Base-by-base conservation (phyloP, 495 filamentous ascomycete genomes). In the Neurospora discreta region DNA sequence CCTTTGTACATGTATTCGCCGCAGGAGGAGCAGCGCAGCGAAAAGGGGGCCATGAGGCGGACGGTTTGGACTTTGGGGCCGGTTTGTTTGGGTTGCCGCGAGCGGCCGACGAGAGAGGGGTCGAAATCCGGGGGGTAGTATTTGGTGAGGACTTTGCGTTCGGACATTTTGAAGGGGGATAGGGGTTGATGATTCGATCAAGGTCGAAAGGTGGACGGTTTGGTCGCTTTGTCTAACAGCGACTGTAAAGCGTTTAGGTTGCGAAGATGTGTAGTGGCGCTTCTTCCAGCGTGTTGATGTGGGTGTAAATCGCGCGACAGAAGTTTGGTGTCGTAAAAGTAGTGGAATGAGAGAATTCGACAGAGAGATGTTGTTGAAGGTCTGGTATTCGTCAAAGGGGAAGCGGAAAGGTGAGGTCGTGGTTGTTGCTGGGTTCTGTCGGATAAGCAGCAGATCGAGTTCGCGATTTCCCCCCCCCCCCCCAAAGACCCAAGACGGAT, bases 41-140 rank as follows among this genome's bases (percentile, higher is more conserved):
- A 81, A 69, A 98, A 99, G 72, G 96, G 96, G 0, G 95, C 94
- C 93, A 98, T 98, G 23, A 99, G 85, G n/a, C 96, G 92, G 67
- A 98, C 93, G 5, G 91, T 93, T 77, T 94, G 92, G 23, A 93
- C 87, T 74, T 94, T 95, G 5, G 92, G 92, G 6, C 92, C 93
- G 41, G 87, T 83, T 70, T 88, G 84, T 76, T 95, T 95, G 39
- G 90, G 89, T 4, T 83, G 85, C 15, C 82, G 83, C 20, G 89
- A 86, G 5, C 88, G 88, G 20, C 93, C 91, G 70, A 87, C 85
- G 83, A 90, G 90, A 38, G 89, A 90, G 20, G 96, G 96, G 83
- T 99, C 96, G 82, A 98, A 99, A 81, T 99, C 96, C 33, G 96
- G 93, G 42, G 95, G 95, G 80, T 96, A 98, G 86, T 95, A 92